Percentiles rank a stretch among this genome's conserved stretches.
Evolutionary conservation across 2,329 filamentous ascomycete species (phyloP).

Genomic region (Sclerotinia sclerotiorum): DNA sequence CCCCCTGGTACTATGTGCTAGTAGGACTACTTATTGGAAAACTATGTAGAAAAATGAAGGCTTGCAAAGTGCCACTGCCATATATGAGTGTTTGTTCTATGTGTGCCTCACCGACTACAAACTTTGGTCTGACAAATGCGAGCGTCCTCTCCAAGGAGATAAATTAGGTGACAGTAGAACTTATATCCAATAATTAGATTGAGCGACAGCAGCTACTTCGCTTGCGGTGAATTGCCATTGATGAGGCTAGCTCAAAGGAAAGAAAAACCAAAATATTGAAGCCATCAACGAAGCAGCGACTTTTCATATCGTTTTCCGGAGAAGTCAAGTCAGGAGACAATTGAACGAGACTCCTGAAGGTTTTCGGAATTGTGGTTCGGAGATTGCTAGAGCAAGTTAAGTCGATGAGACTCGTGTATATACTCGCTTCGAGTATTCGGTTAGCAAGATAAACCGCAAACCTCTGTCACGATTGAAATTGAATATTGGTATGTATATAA

Average conservation of each 20-base stretch:
- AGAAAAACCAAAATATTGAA: not conserved
- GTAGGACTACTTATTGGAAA: not conserved
- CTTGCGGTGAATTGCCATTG: too few relatives aligned
- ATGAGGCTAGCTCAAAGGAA: too few relatives aligned
- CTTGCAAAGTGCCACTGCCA: not conserved
- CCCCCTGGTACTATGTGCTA: not conserved
- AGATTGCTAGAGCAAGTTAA: not conserved
- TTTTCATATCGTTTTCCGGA: too few relatives aligned
- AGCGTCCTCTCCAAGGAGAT: not conserved
- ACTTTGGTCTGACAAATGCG: too few relatives aligned
- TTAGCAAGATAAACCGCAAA: too few relatives aligned
- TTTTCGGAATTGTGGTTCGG: accelerated
- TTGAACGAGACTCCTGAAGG: too few relatives aligned
- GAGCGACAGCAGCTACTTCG: not conserved
- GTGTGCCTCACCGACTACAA: not conserved
- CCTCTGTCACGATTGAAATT: not conserved
- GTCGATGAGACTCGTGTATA: not conserved
- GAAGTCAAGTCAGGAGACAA: too few relatives aligned
- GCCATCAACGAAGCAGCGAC: not conserved
- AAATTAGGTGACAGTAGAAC: not conserved
- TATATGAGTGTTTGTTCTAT: too few relatives aligned
- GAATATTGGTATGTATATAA: not conserved
- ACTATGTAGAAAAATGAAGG: accelerated
- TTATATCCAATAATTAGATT: not conserved
- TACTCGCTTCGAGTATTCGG: too few relatives aligned